These are phyloP conservation scores for Fusarium falciforme DNA, from an alignment of 2,329 filamentous ascomycete species.

Conservation along the genomic window DNA sequence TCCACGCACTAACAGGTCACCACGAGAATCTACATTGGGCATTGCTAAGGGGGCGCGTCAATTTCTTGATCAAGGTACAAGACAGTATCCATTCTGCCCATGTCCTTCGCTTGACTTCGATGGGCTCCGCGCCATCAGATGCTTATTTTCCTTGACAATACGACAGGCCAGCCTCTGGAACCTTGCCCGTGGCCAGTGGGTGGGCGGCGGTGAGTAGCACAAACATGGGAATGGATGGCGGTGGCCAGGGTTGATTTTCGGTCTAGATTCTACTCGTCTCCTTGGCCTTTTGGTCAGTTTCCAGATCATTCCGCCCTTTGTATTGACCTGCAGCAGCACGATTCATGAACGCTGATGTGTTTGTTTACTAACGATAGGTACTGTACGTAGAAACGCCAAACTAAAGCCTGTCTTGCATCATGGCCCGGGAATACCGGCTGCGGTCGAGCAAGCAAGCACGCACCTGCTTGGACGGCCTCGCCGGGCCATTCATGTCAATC, in stretches of 20 bases:
- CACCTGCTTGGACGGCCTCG: slow-evolving; percentile 21
- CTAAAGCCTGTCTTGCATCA: neutral
- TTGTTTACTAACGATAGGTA: neutral
- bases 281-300: slow-evolving; percentile 3
- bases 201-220: slow-evolving; percentile 4
- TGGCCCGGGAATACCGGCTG: slow-evolving; percentile 1
- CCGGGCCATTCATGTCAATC: slow-evolving; percentile 12
- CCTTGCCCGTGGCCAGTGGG: slow-evolving; percentile 9
- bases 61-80: neutral
- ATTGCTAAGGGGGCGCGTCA: slow-evolving; percentile 35
- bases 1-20: slow-evolving; percentile 41
- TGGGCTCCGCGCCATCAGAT: slow-evolving; percentile 29
- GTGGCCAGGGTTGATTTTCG: slow-evolving; percentile 4
- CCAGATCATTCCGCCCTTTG: slow-evolving; percentile 21
- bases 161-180: slow-evolving; percentile 4
- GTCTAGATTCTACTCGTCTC: neutral
- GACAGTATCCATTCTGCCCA: slow-evolving; percentile 13
- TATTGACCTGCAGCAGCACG: neutral
- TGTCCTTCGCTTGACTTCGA: slow-evolving; percentile 44
- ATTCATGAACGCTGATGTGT: slow-evolving; percentile 20
- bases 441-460: slow-evolving; percentile 8
- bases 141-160: slow-evolving; percentile 38
- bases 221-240: slow-evolving; percentile 16
- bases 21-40: slow-evolving; percentile 4
- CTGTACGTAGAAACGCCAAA: neutral